Evolutionary conservation across 805 yeast species (phyloP), one percentile per base, ranked within the genome.

Genomic region (Ogataea populi-albae): DNA sequence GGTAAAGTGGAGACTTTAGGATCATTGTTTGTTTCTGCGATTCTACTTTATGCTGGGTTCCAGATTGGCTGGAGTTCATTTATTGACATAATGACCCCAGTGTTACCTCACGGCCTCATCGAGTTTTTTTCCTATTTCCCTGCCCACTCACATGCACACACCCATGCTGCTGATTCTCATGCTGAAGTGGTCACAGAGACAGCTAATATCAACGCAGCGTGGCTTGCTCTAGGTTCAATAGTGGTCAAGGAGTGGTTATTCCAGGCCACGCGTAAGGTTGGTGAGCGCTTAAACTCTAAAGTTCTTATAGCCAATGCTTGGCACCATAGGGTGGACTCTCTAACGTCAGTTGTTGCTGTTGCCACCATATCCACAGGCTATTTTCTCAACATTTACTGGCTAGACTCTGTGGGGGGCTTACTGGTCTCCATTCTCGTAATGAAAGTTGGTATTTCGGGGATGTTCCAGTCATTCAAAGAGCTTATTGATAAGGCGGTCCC

Each of bases 271-370:
- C 73, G 81, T 62, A 77, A 78, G 42, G 78, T 93, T 16, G 98
- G 97, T 1, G 68, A 69, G 32, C 67, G 73, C 42, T 74, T 86
- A 19, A 84, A 86, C 54, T 87, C 96, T 1, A 86, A 87, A 44
- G 98, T 93, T 3, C 69, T 93, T 31, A 79, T 86, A 32, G 98
- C 98, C 4, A 93, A 93, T 55, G 98, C 98, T 3, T 93, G 98
- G 98, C 98, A 93, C 59, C 98, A 93, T 57, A 73, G 98, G 45
- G 93, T 91, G 8, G 98, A 93, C 56, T 83, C 95, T 1, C 59
- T 93, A 49, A 94, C 98, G 1, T 86, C 97, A 0, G 69, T 83
- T 16, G 98, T 91, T 6, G 97, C 98, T 0, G 71, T 91, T 15
- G 73, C 79, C 4, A 88, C 98, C 1, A 93, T 93, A 34, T 75